Evolutionary conservation across 768 basidiomycete species (phyloP).

Genomic region (Suillus subluteus): DNA sequence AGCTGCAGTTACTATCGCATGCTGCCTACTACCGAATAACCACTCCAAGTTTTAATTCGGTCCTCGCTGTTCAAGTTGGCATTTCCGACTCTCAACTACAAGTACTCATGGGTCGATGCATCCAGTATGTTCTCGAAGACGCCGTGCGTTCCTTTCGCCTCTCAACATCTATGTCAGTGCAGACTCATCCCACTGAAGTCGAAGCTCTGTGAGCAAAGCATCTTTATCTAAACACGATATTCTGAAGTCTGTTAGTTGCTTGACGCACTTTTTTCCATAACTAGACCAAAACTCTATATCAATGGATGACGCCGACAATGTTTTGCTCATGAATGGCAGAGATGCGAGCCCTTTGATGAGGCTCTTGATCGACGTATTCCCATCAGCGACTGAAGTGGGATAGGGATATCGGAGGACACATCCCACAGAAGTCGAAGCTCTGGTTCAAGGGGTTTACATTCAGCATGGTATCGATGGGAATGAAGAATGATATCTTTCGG

Average conservation of each 20-base stretch:
- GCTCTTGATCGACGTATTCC: slow-evolving; percentile 75
- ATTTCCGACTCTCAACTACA: no score
- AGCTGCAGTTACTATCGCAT: no score
- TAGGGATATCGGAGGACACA: slow-evolving; percentile 64
- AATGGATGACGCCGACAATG: slow-evolving; percentile 67
- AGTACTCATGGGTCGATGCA: no score
- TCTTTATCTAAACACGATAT: slow-evolving; percentile 12
- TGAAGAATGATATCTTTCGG: slow-evolving; percentile 1
- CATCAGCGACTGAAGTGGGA: slow-evolving; percentile 78
- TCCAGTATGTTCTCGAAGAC: no score
- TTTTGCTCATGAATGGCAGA: slow-evolving; percentile 40
- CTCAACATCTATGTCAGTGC: no score
- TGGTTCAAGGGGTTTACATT: slow-evolving; percentile 43
- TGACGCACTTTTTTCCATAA: slow-evolving; percentile 61
- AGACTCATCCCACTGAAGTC: no score
- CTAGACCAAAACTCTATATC: slow-evolving; percentile 74
- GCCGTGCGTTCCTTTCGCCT: no score
- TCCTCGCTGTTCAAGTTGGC: no score
- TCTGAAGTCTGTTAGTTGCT: slow-evolving; percentile 49
- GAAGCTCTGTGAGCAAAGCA: slow-evolving; percentile 41
- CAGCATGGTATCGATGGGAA: slow-evolving; percentile 33
- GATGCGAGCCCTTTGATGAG: slow-evolving; percentile 85
- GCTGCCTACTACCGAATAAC: no score
- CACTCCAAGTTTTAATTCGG: no score
- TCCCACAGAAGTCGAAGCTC: slow-evolving; percentile 58